Evolutionary conservation across 768 basidiomycete species (phyloP), one percentile per base, ranked within the genome.

Genomic region (Macrolepiota dolichaula): DNA sequence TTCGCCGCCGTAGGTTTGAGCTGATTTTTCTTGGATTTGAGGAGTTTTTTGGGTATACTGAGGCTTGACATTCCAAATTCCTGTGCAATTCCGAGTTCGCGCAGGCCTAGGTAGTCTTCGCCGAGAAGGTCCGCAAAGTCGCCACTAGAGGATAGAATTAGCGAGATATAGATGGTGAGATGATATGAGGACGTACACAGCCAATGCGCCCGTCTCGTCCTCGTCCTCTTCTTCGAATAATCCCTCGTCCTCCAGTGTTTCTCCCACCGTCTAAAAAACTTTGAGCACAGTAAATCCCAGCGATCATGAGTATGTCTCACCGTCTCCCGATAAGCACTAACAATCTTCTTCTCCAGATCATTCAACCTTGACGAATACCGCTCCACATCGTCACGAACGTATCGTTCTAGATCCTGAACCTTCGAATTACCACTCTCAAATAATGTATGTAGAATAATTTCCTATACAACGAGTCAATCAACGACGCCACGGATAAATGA

Each of bases 41-140:
- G 82, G 35, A 98, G 73, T 63, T 79, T 82, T 73, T 87, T 88
- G 10, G 96, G 96, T 37, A 96, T 82, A 17, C 80, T 83, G 56
- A 98, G 81, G 65, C 82, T 88, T 15, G 88, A 82, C 62, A 96
- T 76, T 13, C 92, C 92, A 53, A 91, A 80, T 68, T 97, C 96
- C 46, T 82, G 83, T 22, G 93, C 94, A 54, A 97, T 92, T 32
- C 95, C 96, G 47, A 94, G 76, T 68, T 91, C 94, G 53, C 85
- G 83, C 27, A 98, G 79, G 11, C 96, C 96, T 12, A 98, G 82
- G 75, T 96, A 96, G 72, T 98, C 96, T 67, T 95, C 94, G 35
- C 94, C 95, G 15, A 96, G 81, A 15, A 86, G 80, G 54, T 94
- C 92, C 0, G 92, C 88, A 71, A 96, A 94, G 67, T 92, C 89